Base-by-base conservation (phyloP, 331 rosid genomes). In the Malus hybrid region DNA sequence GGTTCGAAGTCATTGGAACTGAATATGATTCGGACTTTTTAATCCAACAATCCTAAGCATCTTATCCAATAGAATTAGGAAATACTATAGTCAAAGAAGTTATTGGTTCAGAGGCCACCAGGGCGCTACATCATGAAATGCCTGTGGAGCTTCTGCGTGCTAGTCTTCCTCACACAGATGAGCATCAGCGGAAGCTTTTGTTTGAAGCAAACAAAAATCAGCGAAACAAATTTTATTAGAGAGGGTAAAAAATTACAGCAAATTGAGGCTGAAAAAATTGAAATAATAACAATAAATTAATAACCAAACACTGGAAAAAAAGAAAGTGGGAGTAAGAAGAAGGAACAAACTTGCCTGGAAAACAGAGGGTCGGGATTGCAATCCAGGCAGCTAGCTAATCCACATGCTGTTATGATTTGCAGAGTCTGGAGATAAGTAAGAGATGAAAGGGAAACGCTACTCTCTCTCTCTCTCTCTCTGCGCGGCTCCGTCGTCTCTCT, bases 161-260 rank as follows among this genome's bases (percentile, higher is more conserved):
- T 19, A 89, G 92, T 89, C 92, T 89, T 79, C 95, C 92, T 81
- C 95, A 89, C 82, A 89, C 95, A 3, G 77, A 88, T 78, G 89
- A 90, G 69, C 73, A n/a, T 26, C 93, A 90, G 66, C 84, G 88
- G 68, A 85, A 86, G 78, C 85, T 89, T 48, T 71, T 88, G 69
- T 84, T 24, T 24, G 24, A 24, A 24, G 24, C 24, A 24, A 24
- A 24, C 24, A 24, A 24, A 24, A 24, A 24, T 24, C 24, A 24
- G 24, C 1, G 24, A 24, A 24, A 24, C 24, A 24, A 24, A 24
- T 24, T 24, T 24, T 24, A 24, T 24, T 24, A 24, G 24, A 24
- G 24, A 24, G 24, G 24, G 24, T 24, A 24, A 24, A 24, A 24
- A 24, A 24, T 24, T 24, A 24, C 24, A 24, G 24, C 24, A 24